A percentile compares a stretch with the other conserved stretches of the same genome.
Evolutionary conservation across 169 alveolate species (phyloP).

Genomic region (Plasmodium cynomolgi): DNA sequence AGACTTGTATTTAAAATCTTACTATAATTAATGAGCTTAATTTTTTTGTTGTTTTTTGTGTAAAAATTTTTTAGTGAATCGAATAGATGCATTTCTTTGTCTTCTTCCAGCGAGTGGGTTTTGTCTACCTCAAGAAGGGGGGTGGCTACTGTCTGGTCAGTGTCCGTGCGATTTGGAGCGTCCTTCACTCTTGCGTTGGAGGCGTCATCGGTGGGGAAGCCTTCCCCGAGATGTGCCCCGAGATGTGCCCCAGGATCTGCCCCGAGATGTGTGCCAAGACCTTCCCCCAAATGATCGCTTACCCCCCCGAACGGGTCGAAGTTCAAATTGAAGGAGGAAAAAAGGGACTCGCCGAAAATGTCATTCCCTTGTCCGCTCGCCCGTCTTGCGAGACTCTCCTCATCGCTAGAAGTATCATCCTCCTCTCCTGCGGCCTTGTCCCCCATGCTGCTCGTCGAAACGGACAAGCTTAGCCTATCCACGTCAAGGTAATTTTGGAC

Average conservation of each 20-base stretch:
- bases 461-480: neutral
- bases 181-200: neutral
- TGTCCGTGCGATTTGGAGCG: neutral
- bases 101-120: neutral
- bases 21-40: constrained; percentile 33
- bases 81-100: constrained; percentile 8
- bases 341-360: constrained; percentile 13
- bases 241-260: neutral
- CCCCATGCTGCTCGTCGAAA: neutral
- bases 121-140: neutral
- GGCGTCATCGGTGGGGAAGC: neutral
- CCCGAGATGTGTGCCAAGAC: neutral
- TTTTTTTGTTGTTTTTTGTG: constrained; percentile 20
- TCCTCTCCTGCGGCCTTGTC: neutral
- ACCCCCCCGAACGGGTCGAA: neutral
- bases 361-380: neutral
- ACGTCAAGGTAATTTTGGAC: neutral
- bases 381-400: neutral
- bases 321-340: constrained; percentile 15
- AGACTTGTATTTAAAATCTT: constrained; percentile 45
- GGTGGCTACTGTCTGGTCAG: neutral
- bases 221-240: neutral
- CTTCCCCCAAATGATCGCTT: neutral
- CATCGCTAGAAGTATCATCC: neutral
- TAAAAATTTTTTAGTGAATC: constrained; percentile 25